These are phyloP conservation scores for Chytriomyces sp. DNA, from an alignment of 192 early-diverging fungal species.

Conservation along the genomic window DNA sequence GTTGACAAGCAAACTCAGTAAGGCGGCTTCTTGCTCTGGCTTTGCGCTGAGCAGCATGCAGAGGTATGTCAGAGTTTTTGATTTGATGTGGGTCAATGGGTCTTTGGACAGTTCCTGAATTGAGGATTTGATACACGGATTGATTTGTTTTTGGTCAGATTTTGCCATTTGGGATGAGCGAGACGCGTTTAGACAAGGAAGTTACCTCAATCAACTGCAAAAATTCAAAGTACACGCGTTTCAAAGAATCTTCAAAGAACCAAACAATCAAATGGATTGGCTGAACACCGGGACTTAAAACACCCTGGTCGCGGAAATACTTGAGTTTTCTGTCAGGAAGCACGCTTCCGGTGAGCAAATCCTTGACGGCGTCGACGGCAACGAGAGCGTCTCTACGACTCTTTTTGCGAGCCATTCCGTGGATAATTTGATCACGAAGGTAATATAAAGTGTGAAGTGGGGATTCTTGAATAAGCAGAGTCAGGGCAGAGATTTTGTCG, in stretches of 20 bases:
- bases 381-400: slow-evolving; percentile 83
- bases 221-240: slow-evolving; percentile 90
- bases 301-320: slow-evolving; percentile 92
- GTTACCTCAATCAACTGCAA: slow-evolving; percentile 84
- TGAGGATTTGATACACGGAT: slow-evolving; percentile 8
- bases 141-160: slow-evolving; percentile 4
- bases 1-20: slow-evolving; percentile 90
- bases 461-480: slow-evolving; percentile 88
- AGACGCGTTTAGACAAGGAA: not conserved
- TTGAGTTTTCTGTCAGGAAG: slow-evolving; percentile 86
- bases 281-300: slow-evolving; percentile 62
- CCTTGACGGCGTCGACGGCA: slow-evolving; percentile 86
- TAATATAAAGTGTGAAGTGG: slow-evolving; percentile 84
- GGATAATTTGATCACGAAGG: slow-evolving; percentile 67
- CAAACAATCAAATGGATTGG: slow-evolving; percentile 83
- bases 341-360: slow-evolving; percentile 78
- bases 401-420: slow-evolving; percentile 87
- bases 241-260: slow-evolving; percentile 94
- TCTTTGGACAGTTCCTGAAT: slow-evolving; percentile 80
- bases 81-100: slow-evolving; percentile 80
- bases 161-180: not conserved
- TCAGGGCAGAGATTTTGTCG: slow-evolving; percentile 92
- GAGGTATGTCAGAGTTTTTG: slow-evolving; percentile 78
- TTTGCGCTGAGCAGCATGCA: slow-evolving; percentile 79
- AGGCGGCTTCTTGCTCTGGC: slow-evolving; percentile 96